phyloP scores from a whole-genome alignment of 495 filamentous ascomycete genomes.

The Annulohypoxylon stygium region DNA sequence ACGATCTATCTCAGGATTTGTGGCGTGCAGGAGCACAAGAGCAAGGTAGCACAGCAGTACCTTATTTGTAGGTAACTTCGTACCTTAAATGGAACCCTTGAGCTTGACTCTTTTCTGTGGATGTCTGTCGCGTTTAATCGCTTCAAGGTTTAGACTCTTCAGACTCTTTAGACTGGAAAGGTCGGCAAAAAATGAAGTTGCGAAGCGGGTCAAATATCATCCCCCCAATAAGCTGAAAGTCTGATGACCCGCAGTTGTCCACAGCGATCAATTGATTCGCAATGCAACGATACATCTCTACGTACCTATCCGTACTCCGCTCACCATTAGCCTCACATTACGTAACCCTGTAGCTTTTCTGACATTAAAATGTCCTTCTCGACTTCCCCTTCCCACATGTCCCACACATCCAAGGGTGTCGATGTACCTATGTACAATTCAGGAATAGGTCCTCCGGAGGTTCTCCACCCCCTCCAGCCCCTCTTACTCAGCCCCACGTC shows the following conservation, averaged over 20 bases:
- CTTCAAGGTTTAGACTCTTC: too few relatives aligned
- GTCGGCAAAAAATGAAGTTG: slow-evolving; percentile 44
- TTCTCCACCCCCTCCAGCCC: background rate
- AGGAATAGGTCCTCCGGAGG: slow-evolving; percentile 23
- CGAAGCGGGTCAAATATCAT: slow-evolving; percentile 42
- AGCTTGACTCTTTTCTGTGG: slow-evolving; percentile 5
- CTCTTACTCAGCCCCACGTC: slow-evolving; percentile 43
- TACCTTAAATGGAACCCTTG: slow-evolving; percentile 39
- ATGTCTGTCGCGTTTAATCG: slow-evolving; percentile 1
- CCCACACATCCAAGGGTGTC: background rate
- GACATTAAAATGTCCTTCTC: background rate
- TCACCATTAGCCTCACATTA: slow-evolving; percentile 40
- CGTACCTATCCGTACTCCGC: slow-evolving; percentile 4
- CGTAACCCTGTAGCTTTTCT: slow-evolving; percentile 30
- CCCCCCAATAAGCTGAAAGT: slow-evolving; percentile 13
- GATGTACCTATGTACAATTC: slow-evolving; percentile 17
- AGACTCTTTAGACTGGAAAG: slow-evolving; percentile 1
- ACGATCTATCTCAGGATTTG: slow-evolving; percentile 44
- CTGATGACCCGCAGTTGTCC: slow-evolving; percentile 1
- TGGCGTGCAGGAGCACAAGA: slow-evolving; percentile 1
- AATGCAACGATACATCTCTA: slow-evolving; percentile 8
- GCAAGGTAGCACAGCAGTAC: slow-evolving; percentile 36
- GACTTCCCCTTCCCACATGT: slow-evolving; percentile 2
- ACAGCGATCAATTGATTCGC: background rate
- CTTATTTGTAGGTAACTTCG: slow-evolving; percentile 36